Base-by-base conservation (phyloP, 805 yeast genomes). In the Candida yuanshanica region DNA sequence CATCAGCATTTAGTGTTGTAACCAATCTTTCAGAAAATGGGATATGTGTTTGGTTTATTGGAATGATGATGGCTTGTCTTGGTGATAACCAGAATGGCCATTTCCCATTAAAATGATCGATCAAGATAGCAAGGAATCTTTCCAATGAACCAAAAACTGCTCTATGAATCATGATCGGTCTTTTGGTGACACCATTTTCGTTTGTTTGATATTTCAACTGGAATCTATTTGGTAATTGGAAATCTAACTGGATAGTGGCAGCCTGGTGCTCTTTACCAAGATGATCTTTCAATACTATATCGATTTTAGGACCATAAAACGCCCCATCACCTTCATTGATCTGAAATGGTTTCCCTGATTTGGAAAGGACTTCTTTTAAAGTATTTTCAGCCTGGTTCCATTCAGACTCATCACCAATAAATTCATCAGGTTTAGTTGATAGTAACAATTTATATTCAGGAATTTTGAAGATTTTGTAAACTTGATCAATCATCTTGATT, bases 1-100 rank as follows among this genome's bases (percentile, higher is more conserved):
- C 60, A 18, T 74, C 78, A 18, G 80, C 81, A 33, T 68, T 63
- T 17, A 91, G 63, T 36, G 56, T 46, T 4, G 58, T 48, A 12
- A 70, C 72, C 2, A 85, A 58, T 2, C 61, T 42, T n/a, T 67
- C 49, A 4, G 95, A 84, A 39, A 73, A 73, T 9, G 64, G 72
- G 8, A 62, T 58, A 53, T 84, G 90, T 9, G 71, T 64, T 1
- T 78, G 78, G 43, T 81, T 79, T 4, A 89, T 79, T 1, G 99
- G 97, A 6, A 93, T 70, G 2, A 93, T 70, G 31, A 84, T 70
- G 0, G 91, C 93, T 59, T 93, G 99, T 47, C 95, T 72, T 7
- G 98, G 97, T 48, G 83, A 87, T 34, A 93, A 58, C 99, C 99
- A 93, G 59, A 93, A 89, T 9, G 99, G 99, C 98, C 98, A 93